Evolutionary conservation across 345 rosid species (phyloP).

Genomic region (Arabidopsis suecica): DNA sequence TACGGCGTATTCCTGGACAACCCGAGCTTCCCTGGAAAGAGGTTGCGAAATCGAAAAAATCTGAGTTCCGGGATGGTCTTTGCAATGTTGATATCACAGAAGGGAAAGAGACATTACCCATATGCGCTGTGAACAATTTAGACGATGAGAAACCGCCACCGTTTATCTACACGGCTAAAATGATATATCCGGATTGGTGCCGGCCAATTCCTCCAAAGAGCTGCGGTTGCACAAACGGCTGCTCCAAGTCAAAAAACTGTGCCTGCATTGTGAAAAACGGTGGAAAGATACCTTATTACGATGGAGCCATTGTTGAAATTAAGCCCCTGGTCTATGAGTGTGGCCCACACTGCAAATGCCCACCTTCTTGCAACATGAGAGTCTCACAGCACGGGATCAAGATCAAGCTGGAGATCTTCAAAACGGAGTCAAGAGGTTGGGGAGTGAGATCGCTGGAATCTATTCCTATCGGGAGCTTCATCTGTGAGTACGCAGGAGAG

Average conservation of each 20-base stretch:
- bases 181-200: slow-evolving; percentile 63
- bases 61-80: slow-evolving; percentile 57
- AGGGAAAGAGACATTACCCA: slow-evolving; percentile 67
- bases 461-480: slow-evolving; percentile 75
- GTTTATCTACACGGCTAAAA: slow-evolving; percentile 56
- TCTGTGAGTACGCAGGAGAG: slow-evolving; percentile 85
- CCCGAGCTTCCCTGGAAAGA: slow-evolving; percentile 79
- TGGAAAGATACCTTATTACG: slow-evolving; percentile 67
- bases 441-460: slow-evolving; percentile 77
- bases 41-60: slow-evolving; percentile 54
- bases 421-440: slow-evolving; percentile 82
- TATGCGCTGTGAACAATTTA: slow-evolving; percentile 68
- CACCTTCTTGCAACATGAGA: slow-evolving; percentile 73
- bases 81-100: slow-evolving; percentile 62
- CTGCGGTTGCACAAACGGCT: slow-evolving; percentile 60
- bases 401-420: slow-evolving; percentile 76
- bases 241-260: slow-evolving; percentile 61
- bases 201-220: slow-evolving; percentile 52
- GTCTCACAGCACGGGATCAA: slow-evolving; percentile 69
- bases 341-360: slow-evolving; percentile 76
- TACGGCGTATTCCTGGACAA: slow-evolving; percentile 69
- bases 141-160: slow-evolving; percentile 67
- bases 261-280: slow-evolving; percentile 63
- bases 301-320: slow-evolving; percentile 68
- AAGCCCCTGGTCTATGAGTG: slow-evolving; percentile 78